These are phyloP conservation scores for Fusarium vanettenii DNA, from an alignment of 2,329 filamentous ascomycete species.

Conservation along the genomic window DNA sequence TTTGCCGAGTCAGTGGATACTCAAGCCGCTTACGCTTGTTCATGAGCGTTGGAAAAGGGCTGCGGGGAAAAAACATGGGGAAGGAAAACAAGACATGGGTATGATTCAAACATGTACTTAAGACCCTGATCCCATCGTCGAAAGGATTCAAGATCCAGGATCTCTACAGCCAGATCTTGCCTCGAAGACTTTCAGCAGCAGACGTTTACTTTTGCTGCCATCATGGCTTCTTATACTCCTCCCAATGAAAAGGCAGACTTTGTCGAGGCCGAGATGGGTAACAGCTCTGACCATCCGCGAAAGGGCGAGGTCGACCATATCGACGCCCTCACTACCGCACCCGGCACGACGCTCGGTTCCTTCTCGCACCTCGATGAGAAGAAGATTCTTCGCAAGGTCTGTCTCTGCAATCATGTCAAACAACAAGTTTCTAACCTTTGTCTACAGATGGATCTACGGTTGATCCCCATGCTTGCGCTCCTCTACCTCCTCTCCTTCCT, in stretches of 20 bases:
- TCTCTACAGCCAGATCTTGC: not conserved
- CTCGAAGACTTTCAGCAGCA: not conserved
- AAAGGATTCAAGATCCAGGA: not conserved
- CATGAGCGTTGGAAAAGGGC: slow-evolving; percentile 2
- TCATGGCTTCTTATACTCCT: slow-evolving; percentile 28
- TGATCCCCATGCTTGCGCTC: slow-evolving; percentile 72
- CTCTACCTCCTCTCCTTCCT: slow-evolving; percentile 78
- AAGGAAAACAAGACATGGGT: slow-evolving; percentile 10
- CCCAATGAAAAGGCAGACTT: slow-evolving; percentile 35
- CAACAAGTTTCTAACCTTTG: slow-evolving; percentile 5
- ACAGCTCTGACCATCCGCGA: slow-evolving; percentile 6
- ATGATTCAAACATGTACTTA: slow-evolving; percentile 26
- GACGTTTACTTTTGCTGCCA: not conserved
- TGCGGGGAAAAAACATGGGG: slow-evolving; percentile 29
- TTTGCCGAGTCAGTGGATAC: slow-evolving; percentile 13
- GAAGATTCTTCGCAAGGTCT: slow-evolving; percentile 66
- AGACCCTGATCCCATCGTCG: slow-evolving; percentile 23
- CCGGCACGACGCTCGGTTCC: slow-evolving; percentile 36
- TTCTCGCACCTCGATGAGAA: slow-evolving; percentile 58
- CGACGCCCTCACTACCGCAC: slow-evolving; percentile 21
- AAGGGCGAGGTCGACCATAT: slow-evolving; percentile 22
- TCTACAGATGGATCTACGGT: slow-evolving; percentile 60
- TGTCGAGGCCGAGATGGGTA: slow-evolving; percentile 37
- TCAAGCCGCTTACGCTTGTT: slow-evolving; percentile 34
- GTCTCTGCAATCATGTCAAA: not conserved